Percentiles rank a stretch among this genome's conserved stretches.
Evolutionary conservation across 2,329 filamentous ascomycete genomes (phyloP).

Genomic region (Coniella lustricola): DNA sequence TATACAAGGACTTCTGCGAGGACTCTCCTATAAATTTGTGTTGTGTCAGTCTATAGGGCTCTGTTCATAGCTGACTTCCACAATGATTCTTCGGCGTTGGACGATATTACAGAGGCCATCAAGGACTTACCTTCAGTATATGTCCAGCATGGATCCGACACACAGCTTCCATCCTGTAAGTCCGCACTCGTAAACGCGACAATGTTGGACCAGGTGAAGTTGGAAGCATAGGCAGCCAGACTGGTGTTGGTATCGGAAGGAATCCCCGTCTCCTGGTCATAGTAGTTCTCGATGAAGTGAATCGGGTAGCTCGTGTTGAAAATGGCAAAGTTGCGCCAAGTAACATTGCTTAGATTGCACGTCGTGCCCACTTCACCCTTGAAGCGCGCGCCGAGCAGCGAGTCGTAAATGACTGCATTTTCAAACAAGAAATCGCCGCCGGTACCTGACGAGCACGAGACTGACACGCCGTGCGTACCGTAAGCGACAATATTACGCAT

Average conservation of each 20-base stretch:
- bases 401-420: slow-evolving; percentile 18
- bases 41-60: too few relatives aligned
- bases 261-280: slow-evolving; percentile 18
- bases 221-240: slow-evolving; percentile 17
- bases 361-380: slow-evolving; percentile 20
- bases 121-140: slow-evolving; percentile 13
- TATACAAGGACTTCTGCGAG: slow-evolving; percentile 16
- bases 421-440: slow-evolving; percentile 20
- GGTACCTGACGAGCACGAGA: slow-evolving; percentile 17
- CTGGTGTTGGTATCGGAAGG: slow-evolving; percentile 9
- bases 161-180: slow-evolving; percentile 18
- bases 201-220: slow-evolving; percentile 20
- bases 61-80: not conserved
- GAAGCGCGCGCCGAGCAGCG: slow-evolving; percentile 19
- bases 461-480: slow-evolving; percentile 19
- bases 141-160: slow-evolving; percentile 21
- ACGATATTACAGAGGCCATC: not conserved
- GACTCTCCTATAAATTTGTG: slow-evolving; percentile 9
- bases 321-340: slow-evolving; percentile 19
- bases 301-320: slow-evolving; percentile 20
- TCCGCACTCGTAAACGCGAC: slow-evolving; percentile 9
- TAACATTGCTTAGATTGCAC: slow-evolving; percentile 18
- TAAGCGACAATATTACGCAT: slow-evolving; percentile 19
- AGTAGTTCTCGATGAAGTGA: slow-evolving; percentile 21
- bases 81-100: not conserved